phyloP scores from a whole-genome alignment of 495 filamentous ascomycete genomes.

The Neurospora sp. region DNA sequence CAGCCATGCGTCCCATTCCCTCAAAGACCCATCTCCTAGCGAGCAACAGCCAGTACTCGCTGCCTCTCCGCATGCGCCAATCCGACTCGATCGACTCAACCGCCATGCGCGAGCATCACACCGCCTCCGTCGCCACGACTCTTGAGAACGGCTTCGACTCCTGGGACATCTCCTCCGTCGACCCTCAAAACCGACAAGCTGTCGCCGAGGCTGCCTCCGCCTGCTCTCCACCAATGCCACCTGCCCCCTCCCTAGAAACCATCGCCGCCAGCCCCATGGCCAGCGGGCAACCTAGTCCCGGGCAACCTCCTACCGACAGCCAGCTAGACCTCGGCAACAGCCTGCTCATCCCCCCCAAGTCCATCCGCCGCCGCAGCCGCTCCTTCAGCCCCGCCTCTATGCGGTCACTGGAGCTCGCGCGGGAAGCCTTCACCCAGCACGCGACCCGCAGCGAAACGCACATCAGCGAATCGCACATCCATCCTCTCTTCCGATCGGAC shows the following conservation, averaged over 20 bases:
- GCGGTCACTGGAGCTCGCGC: constrained; percentile 14
- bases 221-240: constrained; percentile 4
- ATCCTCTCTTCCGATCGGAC: constrained; percentile 73
- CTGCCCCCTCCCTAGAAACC: constrained; percentile 42
- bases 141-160: constrained; percentile 53
- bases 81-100: constrained; percentile 27
- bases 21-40: constrained; percentile 39
- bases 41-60: constrained; percentile 14
- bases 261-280: constrained; percentile 49
- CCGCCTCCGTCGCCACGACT: not conserved
- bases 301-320: not conserved
- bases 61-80: constrained; percentile 17
- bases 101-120: constrained; percentile 22
- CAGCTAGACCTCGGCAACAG: not conserved
- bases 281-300: constrained; percentile 41
- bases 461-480: constrained; percentile 73
- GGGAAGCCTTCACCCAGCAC: constrained; percentile 26
- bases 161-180: constrained; percentile 58
- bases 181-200: constrained; percentile 45
- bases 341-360: constrained; percentile 23
- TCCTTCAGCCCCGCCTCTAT: constrained; percentile 34
- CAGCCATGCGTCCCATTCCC: constrained; percentile 39
- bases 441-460: constrained; percentile 45
- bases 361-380: constrained; percentile 32
- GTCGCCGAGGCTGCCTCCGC: constrained; percentile 37